Conservation (phyloP, 495 filamentous ascomycete species). For the Xanthoparmelia taractica region DNA sequence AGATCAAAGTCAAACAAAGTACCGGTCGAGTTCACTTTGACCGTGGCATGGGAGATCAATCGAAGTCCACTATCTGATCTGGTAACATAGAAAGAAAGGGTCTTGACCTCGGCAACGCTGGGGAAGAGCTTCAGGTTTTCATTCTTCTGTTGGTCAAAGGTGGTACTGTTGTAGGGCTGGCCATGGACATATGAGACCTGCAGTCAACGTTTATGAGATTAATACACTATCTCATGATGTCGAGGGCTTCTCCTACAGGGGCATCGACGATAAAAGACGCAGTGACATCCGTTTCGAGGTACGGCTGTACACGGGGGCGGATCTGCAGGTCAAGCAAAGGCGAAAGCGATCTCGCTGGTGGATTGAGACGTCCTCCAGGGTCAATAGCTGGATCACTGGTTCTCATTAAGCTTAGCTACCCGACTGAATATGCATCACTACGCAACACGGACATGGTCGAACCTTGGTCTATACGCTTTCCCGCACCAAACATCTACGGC, state of each 20-base stretch:
- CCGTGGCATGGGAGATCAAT: constrained; percentile 29
- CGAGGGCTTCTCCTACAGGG: constrained; percentile 11
- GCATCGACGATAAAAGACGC: constrained; percentile 57
- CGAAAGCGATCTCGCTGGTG: constrained; percentile 37
- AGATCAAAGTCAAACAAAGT: constrained; percentile 43
- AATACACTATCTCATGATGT: not conserved
- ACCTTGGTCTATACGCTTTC: not conserved
- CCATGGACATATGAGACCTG: constrained; percentile 45
- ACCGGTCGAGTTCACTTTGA: constrained; percentile 39
- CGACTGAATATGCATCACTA: not conserved
- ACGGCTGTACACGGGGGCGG: constrained; percentile 53
- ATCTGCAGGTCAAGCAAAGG: constrained; percentile 50
- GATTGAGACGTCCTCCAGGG: constrained; percentile 50
- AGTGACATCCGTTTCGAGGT: constrained; percentile 44
- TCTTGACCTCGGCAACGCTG: not conserved
- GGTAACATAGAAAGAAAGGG: constrained; percentile 9
- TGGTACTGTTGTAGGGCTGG: constrained; percentile 33
- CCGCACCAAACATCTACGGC: not conserved
- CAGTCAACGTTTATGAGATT: not conserved
- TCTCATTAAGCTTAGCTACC: not conserved
- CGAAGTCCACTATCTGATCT: constrained; percentile 15
- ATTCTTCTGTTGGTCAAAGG: constrained; percentile 32
- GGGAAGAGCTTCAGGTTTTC: constrained; percentile 17
- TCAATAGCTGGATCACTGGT: constrained; percentile 49
- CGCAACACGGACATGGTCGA: not conserved